Evolutionary conservation across 2,329 filamentous ascomycete genomes (phyloP).

Genomic region (Fusarium albidum): DNA sequence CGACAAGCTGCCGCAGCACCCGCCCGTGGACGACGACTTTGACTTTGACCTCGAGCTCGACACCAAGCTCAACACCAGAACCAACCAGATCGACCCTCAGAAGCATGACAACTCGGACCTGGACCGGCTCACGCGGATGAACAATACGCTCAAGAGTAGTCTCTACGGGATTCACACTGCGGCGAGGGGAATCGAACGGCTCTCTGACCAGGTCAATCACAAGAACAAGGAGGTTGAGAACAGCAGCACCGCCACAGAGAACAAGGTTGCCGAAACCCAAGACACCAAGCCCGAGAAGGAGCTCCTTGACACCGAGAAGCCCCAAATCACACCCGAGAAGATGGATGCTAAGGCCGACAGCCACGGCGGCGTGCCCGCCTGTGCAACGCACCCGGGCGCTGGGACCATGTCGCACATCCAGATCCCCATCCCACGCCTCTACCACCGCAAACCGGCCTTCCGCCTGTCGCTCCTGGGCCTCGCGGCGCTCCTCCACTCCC

Average conservation of each 20-base stretch:
- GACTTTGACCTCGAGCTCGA: conserved; percentile 40
- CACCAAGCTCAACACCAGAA: conserved; percentile 37
- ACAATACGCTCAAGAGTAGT: conserved; percentile 59
- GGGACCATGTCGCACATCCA: conserved; percentile 47
- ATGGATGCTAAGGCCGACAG: conserved; percentile 21
- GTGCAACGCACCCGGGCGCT: conserved; percentile 15
- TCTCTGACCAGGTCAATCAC: conserved; percentile 60
- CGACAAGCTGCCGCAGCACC: conserved; percentile 37
- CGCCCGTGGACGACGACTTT: conserved; percentile 33
- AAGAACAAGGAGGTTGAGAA: conserved; percentile 39
- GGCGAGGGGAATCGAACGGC: conserved; percentile 65
- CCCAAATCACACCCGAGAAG: conserved; percentile 17
- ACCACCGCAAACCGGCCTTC: conserved; percentile 52
- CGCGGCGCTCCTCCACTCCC: conserved; percentile 58
- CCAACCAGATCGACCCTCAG: conserved; percentile 31
- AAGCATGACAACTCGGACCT: conserved; percentile 48
- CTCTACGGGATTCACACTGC: conserved; percentile 62
- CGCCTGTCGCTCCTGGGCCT: conserved; percentile 60
- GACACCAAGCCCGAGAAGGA: neutral
- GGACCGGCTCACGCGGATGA: conserved; percentile 58
- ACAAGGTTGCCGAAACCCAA: conserved; percentile 10
- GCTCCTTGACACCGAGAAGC: neutral
- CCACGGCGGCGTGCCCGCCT: conserved; percentile 26
- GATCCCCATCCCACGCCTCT: conserved; percentile 58
- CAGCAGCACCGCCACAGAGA: conserved; percentile 14